A percentile compares a stretch with the other conserved stretches of the same genome.
These are phyloP conservation scores for Xylaria sp. DNA, from an alignment of 2,329 filamentous ascomycete species.

Conservation along the genomic window DNA sequence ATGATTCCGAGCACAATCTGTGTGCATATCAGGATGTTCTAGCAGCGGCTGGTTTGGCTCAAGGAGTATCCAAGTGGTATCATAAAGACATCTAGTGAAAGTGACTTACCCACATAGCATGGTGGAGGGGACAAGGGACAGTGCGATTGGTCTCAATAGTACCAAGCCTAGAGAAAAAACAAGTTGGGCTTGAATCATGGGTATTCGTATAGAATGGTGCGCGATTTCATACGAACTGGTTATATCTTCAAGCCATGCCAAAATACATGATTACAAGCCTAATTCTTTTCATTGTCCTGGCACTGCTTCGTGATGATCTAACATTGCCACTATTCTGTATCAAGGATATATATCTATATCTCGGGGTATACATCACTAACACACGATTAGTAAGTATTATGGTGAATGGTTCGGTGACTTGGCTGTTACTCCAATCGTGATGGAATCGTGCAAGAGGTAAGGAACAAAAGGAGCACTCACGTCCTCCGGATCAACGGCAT, in stretches of 20 bases:
- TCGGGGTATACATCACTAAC: constrained; percentile 47
- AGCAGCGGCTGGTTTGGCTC: constrained; percentile 28
- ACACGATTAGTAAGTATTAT: constrained; percentile 28
- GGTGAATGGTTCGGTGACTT: background rate
- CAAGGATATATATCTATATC: constrained; percentile 17
- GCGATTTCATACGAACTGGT: constrained; percentile 17
- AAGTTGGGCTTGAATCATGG: constrained; percentile 24
- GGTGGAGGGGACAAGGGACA: background rate
- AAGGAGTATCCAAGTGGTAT: constrained; percentile 22
- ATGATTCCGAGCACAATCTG: constrained; percentile 41
- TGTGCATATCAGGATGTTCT: constrained; percentile 31
- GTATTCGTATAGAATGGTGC: constrained; percentile 11
- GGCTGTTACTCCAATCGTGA: too few species aligned
- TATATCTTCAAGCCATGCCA: constrained; percentile 12
- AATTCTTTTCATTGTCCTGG: background rate
- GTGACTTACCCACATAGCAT: constrained; percentile 10
- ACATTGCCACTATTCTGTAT: background rate
- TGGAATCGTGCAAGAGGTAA: background rate
- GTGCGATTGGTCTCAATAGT: constrained; percentile 12
- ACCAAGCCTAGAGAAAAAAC: constrained; percentile 11
- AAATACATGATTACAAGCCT: constrained; percentile 31
- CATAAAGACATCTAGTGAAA: constrained; percentile 13
- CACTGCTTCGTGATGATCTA: constrained; percentile 9
- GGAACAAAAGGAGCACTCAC: constrained; percentile 53
- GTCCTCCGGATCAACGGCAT: constrained; percentile 64